Evolutionary conservation across 495 filamentous ascomycete species (phyloP).

Genomic region (Aspergillus affinis): DNA sequence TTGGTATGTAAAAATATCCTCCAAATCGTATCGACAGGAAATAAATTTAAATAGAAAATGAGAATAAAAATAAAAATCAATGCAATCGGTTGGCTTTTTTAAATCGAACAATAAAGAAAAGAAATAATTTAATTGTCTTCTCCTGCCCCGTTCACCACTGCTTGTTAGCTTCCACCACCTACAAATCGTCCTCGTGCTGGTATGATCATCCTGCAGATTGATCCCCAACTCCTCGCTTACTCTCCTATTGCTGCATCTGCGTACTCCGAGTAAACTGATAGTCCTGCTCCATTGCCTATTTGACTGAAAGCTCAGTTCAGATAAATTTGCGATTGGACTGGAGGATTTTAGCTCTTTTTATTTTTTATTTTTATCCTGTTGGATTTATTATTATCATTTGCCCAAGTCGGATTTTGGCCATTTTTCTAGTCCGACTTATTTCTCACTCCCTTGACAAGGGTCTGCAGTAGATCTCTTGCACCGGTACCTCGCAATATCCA

Average conservation of each 20-base stretch:
- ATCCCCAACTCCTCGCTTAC: slow-evolving; percentile 15
- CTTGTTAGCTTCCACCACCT: neutral
- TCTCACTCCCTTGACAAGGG: neutral
- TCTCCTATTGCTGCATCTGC: neutral
- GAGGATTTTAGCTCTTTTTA: neutral
- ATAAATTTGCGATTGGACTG: neutral
- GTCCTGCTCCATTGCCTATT: neutral
- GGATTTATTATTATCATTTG: neutral
- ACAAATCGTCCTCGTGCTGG: slow-evolving; percentile 9
- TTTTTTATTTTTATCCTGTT: neutral
- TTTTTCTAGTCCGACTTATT: neutral
- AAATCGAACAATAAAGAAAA: neutral
- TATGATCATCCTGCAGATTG: slow-evolving; percentile 23
- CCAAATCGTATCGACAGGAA: neutral
- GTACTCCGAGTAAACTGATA: slow-evolving; percentile 1
- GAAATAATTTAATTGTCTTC: neutral
- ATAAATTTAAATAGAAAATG: neutral
- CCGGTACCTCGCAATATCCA: slow-evolving; percentile 12
- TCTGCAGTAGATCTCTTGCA: slow-evolving; percentile 12
- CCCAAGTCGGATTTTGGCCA: neutral
- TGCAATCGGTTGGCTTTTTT: too few species aligned
- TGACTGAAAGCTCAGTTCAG: neutral
- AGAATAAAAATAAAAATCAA: neutral
- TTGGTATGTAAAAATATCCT: slow-evolving; percentile 1
- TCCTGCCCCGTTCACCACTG: neutral